phyloP scores from a whole-genome alignment of 1,139 yeast species.

The Scheffersomyces quercinus region DNA sequence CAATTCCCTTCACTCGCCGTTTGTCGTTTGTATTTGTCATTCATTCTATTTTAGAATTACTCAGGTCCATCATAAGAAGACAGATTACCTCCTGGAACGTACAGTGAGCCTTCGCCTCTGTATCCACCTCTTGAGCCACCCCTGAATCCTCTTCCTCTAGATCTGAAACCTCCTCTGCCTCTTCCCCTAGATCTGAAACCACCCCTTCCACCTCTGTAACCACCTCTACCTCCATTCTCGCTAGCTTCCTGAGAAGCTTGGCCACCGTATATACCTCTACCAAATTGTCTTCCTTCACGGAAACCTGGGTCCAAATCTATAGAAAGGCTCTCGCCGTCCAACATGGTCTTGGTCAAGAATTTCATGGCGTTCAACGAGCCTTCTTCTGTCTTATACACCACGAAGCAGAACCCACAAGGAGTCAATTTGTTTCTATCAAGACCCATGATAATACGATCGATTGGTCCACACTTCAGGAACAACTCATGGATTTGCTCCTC shows the following conservation, averaged over 20 bases:
- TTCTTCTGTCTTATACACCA: slow-evolving; percentile 64
- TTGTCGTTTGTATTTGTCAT: too few species aligned
- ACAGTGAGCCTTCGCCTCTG: slow-evolving; percentile 21
- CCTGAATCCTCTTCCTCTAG: slow-evolving; percentile 22
- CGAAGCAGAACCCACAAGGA: slow-evolving; percentile 96
- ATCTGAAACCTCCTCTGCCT: slow-evolving; percentile 29
- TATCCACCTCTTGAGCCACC: slow-evolving; percentile 31
- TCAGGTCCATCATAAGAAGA: neutral
- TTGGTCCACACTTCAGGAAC: slow-evolving; percentile 76
- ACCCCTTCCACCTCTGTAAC: slow-evolving; percentile 19
- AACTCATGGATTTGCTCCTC: slow-evolving; percentile 92
- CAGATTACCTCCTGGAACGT: slow-evolving; percentile 9
- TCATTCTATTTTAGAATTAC: too few species aligned
- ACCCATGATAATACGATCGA: slow-evolving; percentile 87
- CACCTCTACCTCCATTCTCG: slow-evolving; percentile 19
- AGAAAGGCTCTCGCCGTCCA: slow-evolving; percentile 77
- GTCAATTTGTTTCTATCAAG: slow-evolving; percentile 83
- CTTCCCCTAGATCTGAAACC: slow-evolving; percentile 21
- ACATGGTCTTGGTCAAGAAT: slow-evolving; percentile 73
- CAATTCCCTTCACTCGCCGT: too few species aligned
- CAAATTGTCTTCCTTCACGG: slow-evolving; percentile 90
- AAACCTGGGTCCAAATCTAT: slow-evolving; percentile 96
- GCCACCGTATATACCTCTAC: slow-evolving; percentile 89
- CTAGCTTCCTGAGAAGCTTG: slow-evolving; percentile 54
- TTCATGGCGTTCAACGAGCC: slow-evolving; percentile 82